Conservation (phyloP, 2,329 filamentous ascomycete genomes). For the Botrytis tulipae region DNA sequence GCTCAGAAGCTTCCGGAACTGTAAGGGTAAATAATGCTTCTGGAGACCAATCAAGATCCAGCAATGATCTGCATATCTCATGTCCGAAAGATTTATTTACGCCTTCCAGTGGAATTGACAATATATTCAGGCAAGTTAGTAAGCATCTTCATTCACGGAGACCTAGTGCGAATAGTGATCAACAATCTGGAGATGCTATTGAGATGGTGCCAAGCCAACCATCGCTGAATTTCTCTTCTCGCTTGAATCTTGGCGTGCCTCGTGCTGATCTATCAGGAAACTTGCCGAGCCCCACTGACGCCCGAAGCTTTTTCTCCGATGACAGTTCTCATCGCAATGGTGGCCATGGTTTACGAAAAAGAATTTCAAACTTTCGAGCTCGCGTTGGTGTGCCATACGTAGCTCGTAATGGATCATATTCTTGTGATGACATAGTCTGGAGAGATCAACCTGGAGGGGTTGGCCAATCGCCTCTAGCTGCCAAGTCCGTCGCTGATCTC, state of each 20-base stretch:
- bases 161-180: conserved; percentile 28
- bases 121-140: conserved; percentile 36
- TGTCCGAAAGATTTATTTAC: conserved; percentile 38
- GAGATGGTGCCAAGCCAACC: conserved; percentile 13
- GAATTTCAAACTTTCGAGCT: conserved; percentile 34
- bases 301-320: conserved; percentile 42
- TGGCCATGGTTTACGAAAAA: conserved; percentile 30
- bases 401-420: conserved; percentile 31
- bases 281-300: conserved; percentile 32
- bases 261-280: conserved; percentile 22
- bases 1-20: conserved; percentile 33
- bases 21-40: conserved; percentile 34
- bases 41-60: conserved; percentile 25
- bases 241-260: conserved; percentile 15
- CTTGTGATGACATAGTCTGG: conserved; percentile 35
- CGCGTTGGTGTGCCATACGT: conserved; percentile 33
- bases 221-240: conserved; percentile 19
- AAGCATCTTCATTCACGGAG: conserved; percentile 34
- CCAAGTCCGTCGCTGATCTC: conserved; percentile 30
- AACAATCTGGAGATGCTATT: conserved; percentile 16
- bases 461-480: conserved; percentile 21
- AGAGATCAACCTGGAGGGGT: conserved; percentile 25
- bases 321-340: conserved; percentile 38
- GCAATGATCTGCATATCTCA: conserved; percentile 32
- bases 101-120: conserved; percentile 32